Evolutionary conservation across 1,139 yeast genomes (phyloP), one percentile per base, ranked within the genome.

Genomic region (Candida gigantensis): DNA sequence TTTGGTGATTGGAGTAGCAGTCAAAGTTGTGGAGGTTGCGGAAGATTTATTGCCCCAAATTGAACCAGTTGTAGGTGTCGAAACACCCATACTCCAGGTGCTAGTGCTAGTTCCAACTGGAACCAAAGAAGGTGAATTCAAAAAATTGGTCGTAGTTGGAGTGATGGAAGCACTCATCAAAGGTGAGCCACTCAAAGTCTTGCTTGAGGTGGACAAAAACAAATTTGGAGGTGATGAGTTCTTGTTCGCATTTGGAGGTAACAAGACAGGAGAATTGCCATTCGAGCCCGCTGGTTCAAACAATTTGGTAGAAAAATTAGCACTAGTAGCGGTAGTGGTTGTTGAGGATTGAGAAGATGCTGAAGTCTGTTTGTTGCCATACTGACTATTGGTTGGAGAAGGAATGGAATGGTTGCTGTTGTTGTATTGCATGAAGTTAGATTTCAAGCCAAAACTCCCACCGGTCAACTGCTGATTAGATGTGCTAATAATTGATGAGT

Each of bases 201-300:
- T 24, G 7, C 42, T 32, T 18, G 46, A 36, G 15, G 49, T 37
- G 6, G 45, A 51, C 25, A 56, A 48, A 33, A 56, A 52, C 42
- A 58, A 49, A 34, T 51, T 58, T 11, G 62, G 60, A 6, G 65
- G 63, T n/a, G 63, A 50, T 20, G 44, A 39, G n/a, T 20, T 30
- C 20, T 23, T 30, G 26, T 23, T 30, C 16, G 41, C 35, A 33
- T 30, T 40, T 30, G 45, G 41, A 14, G 45, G 43, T 38, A 42
- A 42, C 39, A 50, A 41, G 27, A 49, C 46, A 15, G 60, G 62
- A 4, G 60, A 51, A 36, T 46, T 50, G 25, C 35, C 49, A 12
- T 34, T 31, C 13, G 42, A 34, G 11, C 33, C 48, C 10, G 43
- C 23, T n/a, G 34, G 30, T 16, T 53, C 60, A 39, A 52, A 51